A percentile compares a stretch with the other conserved stretches of the same genome.
Conservation (phyloP, 139 green algal genomes). For the Bryopsis sp. region DNA sequence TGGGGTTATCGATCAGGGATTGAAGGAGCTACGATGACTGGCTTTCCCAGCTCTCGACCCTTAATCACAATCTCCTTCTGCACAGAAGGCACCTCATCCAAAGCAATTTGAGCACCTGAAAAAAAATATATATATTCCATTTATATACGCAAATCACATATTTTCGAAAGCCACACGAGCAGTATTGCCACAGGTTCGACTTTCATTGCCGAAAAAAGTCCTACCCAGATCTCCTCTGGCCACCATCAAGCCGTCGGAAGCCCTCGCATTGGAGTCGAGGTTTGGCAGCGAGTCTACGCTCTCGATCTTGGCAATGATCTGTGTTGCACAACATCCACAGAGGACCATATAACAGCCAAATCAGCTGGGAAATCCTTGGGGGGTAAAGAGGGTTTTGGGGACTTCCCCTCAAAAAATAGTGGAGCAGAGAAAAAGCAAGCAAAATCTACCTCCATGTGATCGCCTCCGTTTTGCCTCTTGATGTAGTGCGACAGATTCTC, state of each 20-base stretch:
- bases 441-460: constrained; percentile 22
- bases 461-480: constrained; percentile 22
- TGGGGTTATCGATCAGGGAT: constrained; percentile 70
- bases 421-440: no score
- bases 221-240: constrained; percentile 60
- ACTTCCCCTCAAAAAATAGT: no score
- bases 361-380: no score
- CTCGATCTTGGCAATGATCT: constrained; percentile 53
- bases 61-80: constrained; percentile 72
- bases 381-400: no score
- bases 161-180: no score
- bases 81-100: constrained; percentile 71
- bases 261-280: constrained; percentile 49
- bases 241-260: constrained; percentile 67
- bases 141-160: not conserved
- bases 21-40: constrained; percentile 79
- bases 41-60: constrained; percentile 44
- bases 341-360: no score
- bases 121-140: not conserved
- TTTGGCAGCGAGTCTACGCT: constrained; percentile 51
- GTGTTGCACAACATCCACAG: no score
- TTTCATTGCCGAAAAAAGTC: no score
- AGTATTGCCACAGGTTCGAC: no score
- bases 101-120: constrained; percentile 51
- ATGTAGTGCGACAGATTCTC: constrained; percentile 68